These are phyloP conservation scores for Salix brachista DNA, from an alignment of 345 rosid genomes.

Conservation along the genomic window DNA sequence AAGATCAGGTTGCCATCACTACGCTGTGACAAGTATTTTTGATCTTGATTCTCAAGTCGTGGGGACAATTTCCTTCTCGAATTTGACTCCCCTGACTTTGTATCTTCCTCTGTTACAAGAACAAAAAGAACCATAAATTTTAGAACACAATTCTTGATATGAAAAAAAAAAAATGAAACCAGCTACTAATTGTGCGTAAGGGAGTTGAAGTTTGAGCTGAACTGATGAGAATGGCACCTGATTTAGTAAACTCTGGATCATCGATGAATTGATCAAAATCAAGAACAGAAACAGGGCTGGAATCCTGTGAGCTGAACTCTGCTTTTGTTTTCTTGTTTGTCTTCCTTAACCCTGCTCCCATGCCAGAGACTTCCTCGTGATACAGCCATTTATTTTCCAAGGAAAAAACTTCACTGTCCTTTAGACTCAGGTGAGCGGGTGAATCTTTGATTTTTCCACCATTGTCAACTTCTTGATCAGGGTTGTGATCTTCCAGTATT, in stretches of 20 bases:
- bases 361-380: neutral
- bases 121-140: neutral
- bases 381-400: neutral
- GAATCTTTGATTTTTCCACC: conserved; percentile 4
- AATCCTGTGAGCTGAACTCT: conserved; percentile 52
- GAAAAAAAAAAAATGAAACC: neutral
- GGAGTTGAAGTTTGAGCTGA: neutral
- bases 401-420: neutral
- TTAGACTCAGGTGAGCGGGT: neutral
- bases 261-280: conserved; percentile 47
- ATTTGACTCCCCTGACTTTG: conserved; percentile 10
- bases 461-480: conserved; percentile 1
- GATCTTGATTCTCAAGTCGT: conserved; percentile 18
- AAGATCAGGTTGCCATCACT: conserved; percentile 9
- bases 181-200: neutral
- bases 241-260: conserved; percentile 31
- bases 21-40: neutral
- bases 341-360: conserved; percentile 21
- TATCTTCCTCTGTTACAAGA: conserved; percentile 16
- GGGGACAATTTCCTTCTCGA: conserved; percentile 31
- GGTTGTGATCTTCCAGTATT: neutral
- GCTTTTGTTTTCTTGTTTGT: conserved; percentile 21
- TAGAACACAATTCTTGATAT: neutral
- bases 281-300: conserved; percentile 90
- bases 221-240: conserved; percentile 32